A percentile compares a stretch with the other conserved stretches of the same genome.
These are phyloP conservation scores for Cutaneotrichosporon sp. DNA, from an alignment of 1,284 basidiomycete species.

Conservation along the genomic window DNA sequence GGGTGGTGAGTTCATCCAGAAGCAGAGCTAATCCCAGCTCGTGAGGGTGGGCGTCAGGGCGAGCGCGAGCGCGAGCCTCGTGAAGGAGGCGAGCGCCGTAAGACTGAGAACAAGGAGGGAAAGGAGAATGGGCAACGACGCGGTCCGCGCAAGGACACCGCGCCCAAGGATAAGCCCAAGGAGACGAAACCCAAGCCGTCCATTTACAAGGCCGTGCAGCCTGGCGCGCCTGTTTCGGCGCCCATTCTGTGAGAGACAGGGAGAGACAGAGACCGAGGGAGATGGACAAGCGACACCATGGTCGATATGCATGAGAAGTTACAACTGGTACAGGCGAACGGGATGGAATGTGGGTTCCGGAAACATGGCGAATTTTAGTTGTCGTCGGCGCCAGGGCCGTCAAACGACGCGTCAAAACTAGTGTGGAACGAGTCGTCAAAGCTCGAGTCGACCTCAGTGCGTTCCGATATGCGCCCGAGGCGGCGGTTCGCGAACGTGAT, in stretches of 20 bases:
- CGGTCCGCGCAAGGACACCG: background rate
- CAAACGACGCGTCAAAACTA: background rate
- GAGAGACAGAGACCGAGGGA: background rate
- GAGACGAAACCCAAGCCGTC: constrained; percentile 29
- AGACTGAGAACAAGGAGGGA: constrained; percentile 6
- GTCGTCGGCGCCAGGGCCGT: background rate
- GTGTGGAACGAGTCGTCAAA: constrained; percentile 1
- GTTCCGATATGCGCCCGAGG: constrained; percentile 12
- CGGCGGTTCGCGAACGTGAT: constrained; percentile 1
- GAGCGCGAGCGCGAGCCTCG: constrained; percentile 6
- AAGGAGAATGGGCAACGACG: constrained; percentile 4
- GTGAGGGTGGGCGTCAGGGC: constrained; percentile 14
- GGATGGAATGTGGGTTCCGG: background rate
- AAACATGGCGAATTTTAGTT: background rate
- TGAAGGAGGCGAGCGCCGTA: constrained; percentile 1
- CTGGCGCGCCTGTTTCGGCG: constrained; percentile 17
- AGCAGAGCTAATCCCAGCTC: constrained; percentile 16
- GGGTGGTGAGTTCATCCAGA: constrained; percentile 13
- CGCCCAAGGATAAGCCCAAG: constrained; percentile 8
- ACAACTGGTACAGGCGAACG: background rate
- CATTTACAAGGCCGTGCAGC: constrained; percentile 32
- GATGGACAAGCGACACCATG: background rate
- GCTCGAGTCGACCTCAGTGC: constrained; percentile 3
- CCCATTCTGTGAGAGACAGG: constrained; percentile 19
- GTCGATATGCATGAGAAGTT: constrained; percentile 2